phyloP scores from a whole-genome alignment of 139 green algal species.

The Trebouxia sp. region DNA sequence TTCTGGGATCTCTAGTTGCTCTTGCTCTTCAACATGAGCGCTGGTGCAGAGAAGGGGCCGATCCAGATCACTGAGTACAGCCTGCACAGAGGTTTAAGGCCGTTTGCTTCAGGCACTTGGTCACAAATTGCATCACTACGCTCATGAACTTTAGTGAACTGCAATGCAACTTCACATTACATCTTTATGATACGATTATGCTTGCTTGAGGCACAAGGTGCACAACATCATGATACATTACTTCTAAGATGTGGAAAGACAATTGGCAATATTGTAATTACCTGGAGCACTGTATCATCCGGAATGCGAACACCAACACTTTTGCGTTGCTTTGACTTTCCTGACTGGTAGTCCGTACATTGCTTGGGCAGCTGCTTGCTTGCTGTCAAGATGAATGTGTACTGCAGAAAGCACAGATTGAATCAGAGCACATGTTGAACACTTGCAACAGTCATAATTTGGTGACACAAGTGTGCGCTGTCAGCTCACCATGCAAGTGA shows the following conservation, averaged over 20 bases:
- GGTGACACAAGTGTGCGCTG: no score
- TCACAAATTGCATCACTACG: no score
- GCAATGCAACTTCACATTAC: no score
- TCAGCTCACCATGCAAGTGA: no score
- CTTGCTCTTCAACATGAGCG: conserved; percentile 44
- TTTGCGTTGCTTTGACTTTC: conserved; percentile 59
- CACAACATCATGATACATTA: no score
- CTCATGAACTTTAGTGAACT: no score
- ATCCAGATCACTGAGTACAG: conserved; percentile 63
- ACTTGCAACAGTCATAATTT: no score
- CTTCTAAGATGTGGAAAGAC: no score
- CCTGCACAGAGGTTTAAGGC: no score
- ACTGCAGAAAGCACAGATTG: conserved; percentile 71
- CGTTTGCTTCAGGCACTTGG: no score
- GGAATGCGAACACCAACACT: conserved; percentile 82
- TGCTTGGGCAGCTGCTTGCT: conserved; percentile 83
- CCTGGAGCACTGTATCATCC: conserved; percentile 57
- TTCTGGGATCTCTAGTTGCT: conserved; percentile 60
- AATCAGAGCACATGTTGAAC: no score
- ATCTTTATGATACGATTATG: background rate
- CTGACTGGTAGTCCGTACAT: conserved; percentile 62
- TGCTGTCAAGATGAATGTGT: conserved; percentile 87
- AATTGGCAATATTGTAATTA: background rate
- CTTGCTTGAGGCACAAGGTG: no score
- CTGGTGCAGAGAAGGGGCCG: conserved; percentile 77